Evolutionary conservation across 106 monocot genomes (phyloP), one percentile per base, ranked within the genome.

Genomic region (Chionographis japonica): DNA sequence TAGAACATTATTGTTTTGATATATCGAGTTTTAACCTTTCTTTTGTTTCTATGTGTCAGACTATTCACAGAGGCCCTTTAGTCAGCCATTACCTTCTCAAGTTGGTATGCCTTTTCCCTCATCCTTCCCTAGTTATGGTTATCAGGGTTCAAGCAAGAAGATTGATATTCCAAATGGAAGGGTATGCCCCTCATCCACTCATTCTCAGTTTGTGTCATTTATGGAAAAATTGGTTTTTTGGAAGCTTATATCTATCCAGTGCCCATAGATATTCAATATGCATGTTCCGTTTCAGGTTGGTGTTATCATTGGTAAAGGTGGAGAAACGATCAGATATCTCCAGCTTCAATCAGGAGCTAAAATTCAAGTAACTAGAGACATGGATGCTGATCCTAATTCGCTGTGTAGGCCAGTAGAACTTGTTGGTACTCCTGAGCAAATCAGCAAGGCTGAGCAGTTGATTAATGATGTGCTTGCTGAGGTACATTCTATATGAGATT

Each of bases 271-370:
- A 27, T 27, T 27, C 27, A 27, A 27, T 27, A 27, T 27, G 1
- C 61, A 54, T 41, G 56, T 13, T 43, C 8, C 12, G 55, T 52
- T n/a, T 42, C 50, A 90, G 94, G 94, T 94, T 65, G 94, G 94
- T 71, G 94, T 94, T 39, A 85, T 94, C 18, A 94, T 94, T 74
- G 94, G 94, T 8, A 90, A 90, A 83, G 75, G 82, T 65, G 90
- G 90, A 51, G 94, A 94, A 52, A 94, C 90, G 9, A 90, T 94
- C 8, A 94, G 85, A 68, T 83, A 88, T 76, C 77, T 94, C 43
- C 90, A 94, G 65, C 37, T 79, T 36, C 87, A 94, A 57, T 94
- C 90, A 50, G 94, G 90, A 81, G 94, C 94, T 8, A 90, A 83
- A 56, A 94, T 94, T 62, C 94, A 90, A 75, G 82, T 94, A 36